phyloP scores from a whole-genome alignment of 345 rosid species.

The Moringa oleifera region DNA sequence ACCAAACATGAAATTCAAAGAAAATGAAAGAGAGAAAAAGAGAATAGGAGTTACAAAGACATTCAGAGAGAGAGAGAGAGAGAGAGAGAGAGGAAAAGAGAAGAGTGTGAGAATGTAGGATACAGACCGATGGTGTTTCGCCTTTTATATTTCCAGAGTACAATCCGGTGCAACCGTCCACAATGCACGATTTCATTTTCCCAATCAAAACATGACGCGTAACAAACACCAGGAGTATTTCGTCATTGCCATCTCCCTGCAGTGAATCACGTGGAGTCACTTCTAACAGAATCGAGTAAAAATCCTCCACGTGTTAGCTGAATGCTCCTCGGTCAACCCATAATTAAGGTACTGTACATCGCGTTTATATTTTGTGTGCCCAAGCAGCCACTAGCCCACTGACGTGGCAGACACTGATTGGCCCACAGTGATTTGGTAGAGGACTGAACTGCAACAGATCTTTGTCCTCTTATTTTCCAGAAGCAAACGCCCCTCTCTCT shows the following conservation, averaged over 20 bases:
- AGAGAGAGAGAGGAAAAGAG: neutral
- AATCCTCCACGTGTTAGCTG: no score
- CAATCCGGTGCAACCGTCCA: no score
- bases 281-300: no score
- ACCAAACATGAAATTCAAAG: neutral
- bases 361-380: neutral
- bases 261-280: no score
- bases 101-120: neutral
- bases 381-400: neutral
- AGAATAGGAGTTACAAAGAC: neutral
- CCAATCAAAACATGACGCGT: no score
- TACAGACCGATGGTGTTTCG: neutral
- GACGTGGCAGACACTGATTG: constrained; percentile 10
- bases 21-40: neutral
- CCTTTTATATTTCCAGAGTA: no score
- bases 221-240: no score
- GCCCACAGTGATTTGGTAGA: constrained; percentile 3
- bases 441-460: constrained; percentile 7
- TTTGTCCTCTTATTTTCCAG: constrained; percentile 13
- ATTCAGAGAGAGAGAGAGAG: neutral
- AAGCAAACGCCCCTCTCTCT: neutral
- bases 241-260: no score
- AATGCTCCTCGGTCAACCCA: neutral
- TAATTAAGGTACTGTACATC: neutral
- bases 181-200: no score